These are phyloP conservation scores for Orychophragmus violaceus DNA, from an alignment of 345 rosid species.

Conservation along the genomic window DNA sequence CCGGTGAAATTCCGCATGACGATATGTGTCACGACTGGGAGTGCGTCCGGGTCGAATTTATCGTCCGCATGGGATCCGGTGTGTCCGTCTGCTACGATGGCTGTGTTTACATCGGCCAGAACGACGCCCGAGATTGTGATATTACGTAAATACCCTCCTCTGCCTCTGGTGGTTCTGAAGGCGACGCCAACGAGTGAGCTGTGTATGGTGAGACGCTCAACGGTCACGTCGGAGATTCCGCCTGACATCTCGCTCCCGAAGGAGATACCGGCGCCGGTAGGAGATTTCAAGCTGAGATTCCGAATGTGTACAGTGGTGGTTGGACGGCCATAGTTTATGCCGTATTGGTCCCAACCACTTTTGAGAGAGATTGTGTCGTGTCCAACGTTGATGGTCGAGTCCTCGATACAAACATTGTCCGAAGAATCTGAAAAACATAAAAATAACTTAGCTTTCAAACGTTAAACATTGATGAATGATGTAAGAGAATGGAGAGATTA, in stretches of 20 bases:
- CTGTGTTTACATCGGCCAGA: conserved; percentile 35
- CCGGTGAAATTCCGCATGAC: conserved; percentile 53
- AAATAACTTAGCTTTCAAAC: background rate
- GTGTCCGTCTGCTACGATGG: conserved; percentile 55
- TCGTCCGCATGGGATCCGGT: conserved; percentile 80
- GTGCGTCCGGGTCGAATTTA: conserved; percentile 58
- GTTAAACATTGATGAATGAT: background rate
- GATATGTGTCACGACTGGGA: conserved; percentile 47
- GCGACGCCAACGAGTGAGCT: conserved; percentile 58
- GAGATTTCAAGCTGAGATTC: conserved; percentile 57
- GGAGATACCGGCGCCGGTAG: conserved; percentile 66
- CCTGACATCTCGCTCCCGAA: conserved; percentile 99
- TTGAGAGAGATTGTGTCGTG: conserved; percentile 73
- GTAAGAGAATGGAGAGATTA: background rate
- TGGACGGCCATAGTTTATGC: conserved; percentile 63
- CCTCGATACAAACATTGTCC: conserved; percentile 73
- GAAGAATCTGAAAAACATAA: conserved; percentile 65
- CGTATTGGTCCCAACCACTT: conserved; percentile 97
- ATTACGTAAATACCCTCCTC: conserved; percentile 76
- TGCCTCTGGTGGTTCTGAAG: conserved; percentile 66
- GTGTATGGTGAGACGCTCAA: conserved; percentile 41
- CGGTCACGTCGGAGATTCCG: conserved; percentile 62
- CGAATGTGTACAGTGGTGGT: conserved; percentile 57
- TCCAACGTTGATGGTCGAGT: conserved; percentile 61
- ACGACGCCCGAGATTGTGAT: conserved; percentile 46